These are phyloP conservation scores for Microcera coccophila DNA, from an alignment of 2,329 filamentous ascomycete species.

Conservation along the genomic window DNA sequence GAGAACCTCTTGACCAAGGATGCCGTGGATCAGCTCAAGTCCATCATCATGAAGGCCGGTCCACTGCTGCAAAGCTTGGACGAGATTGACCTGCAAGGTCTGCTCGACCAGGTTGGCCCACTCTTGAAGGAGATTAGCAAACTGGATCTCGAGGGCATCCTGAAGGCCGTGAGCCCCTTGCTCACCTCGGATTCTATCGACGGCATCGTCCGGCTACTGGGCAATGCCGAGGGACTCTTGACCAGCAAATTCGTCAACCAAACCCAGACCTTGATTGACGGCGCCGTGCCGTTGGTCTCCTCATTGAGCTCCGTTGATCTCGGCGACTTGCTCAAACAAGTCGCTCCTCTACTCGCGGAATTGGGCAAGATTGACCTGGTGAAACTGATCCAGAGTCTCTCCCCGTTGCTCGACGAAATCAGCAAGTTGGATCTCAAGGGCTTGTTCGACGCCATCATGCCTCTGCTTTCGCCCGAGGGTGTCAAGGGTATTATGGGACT, in stretches of 20 bases:
- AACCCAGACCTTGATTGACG: constrained; percentile 26
- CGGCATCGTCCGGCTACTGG: constrained; percentile 30
- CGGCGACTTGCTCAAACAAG: constrained; percentile 22
- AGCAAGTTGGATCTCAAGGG: constrained; percentile 32
- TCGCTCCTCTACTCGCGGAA: constrained; percentile 30
- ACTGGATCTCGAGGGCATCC: constrained; percentile 30
- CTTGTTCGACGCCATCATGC: constrained; percentile 31
- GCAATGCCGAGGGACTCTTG: constrained; percentile 28
- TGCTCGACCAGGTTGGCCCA: constrained; percentile 33
- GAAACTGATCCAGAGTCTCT: constrained; percentile 27
- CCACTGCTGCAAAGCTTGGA: constrained; percentile 33
- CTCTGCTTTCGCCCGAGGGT: constrained; percentile 32
- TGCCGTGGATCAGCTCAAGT: constrained; percentile 26
- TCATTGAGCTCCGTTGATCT: constrained; percentile 22
- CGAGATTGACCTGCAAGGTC: constrained; percentile 31
- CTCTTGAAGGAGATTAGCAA: constrained; percentile 31
- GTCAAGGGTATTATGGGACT: constrained; percentile 34
- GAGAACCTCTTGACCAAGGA: constrained; percentile 26
- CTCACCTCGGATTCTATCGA: constrained; percentile 27
- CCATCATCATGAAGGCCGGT: constrained; percentile 24
- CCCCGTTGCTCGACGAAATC: constrained; percentile 29
- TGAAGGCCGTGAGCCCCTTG: constrained; percentile 25
- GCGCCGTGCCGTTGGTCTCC: constrained; percentile 25
- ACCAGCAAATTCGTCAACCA: constrained; percentile 28
- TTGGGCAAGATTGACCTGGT: constrained; percentile 30